Evolutionary conservation across 306 rosid genomes (phyloP).

Genomic region (Carpinus fangiana): DNA sequence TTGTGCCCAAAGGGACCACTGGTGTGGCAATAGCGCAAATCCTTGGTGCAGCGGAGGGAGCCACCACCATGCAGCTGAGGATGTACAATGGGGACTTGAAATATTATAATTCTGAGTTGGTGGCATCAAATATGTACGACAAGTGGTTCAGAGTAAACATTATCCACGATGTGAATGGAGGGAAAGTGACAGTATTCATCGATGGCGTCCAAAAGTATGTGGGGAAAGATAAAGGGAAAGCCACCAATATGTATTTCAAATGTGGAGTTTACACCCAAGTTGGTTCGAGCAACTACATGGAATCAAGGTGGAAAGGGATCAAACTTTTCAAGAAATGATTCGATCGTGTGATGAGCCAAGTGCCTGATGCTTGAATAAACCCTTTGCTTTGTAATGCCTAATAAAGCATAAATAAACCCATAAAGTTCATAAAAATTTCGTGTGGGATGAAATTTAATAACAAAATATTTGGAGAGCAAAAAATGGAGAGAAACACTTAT

Average conservation of each 20-base stretch:
- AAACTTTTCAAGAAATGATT: neutral
- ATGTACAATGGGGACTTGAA: constrained; percentile 29
- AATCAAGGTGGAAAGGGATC: neutral
- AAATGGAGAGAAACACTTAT: too few species aligned
- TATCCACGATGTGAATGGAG: constrained; percentile 33
- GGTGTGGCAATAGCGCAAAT: constrained; percentile 25
- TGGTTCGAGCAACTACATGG: constrained; percentile 22
- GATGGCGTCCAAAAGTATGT: constrained; percentile 29
- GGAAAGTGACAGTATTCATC: constrained; percentile 28
- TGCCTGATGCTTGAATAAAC: too few species aligned
- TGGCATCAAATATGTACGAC: constrained; percentile 28
- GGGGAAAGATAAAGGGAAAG: constrained; percentile 31
- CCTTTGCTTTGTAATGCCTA: too few species aligned
- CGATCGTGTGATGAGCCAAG: too few species aligned
- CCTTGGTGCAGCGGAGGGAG: constrained; percentile 9
- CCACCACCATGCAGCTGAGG: constrained; percentile 23
- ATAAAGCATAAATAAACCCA: too few species aligned
- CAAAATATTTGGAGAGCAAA: too few species aligned
- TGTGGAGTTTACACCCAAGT: constrained; percentile 29
- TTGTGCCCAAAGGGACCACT: constrained; percentile 7
- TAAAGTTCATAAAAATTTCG: too few species aligned
- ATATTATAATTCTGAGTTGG: constrained; percentile 22
- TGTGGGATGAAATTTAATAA: too few species aligned
- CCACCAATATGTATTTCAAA: constrained; percentile 31
- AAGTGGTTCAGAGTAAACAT: constrained; percentile 40